Evolutionary conservation across 2,329 filamentous ascomycete genomes (phyloP).

Genomic region (Blastomyces parvus): DNA sequence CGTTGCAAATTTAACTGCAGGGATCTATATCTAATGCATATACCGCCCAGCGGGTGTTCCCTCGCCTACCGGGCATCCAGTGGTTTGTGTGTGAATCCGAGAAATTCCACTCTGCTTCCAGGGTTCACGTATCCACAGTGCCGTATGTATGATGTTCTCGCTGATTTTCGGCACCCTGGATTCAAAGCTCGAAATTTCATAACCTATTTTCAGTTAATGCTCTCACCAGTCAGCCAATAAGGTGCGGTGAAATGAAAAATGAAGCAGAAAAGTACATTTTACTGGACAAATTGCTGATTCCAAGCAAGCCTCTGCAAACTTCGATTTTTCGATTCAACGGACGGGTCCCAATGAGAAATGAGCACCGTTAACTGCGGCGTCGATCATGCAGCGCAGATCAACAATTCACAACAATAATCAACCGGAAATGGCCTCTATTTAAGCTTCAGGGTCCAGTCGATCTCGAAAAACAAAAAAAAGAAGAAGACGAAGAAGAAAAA

Average conservation of each 20-base stretch:
- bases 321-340: background rate
- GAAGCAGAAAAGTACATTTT: background rate
- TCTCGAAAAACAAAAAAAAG: background rate
- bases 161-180: slow-evolving; percentile 2
- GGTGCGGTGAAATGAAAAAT: background rate
- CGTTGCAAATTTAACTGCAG: background rate
- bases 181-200: background rate
- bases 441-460: slow-evolving; percentile 7
- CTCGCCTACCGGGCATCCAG: background rate
- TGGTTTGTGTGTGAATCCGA: background rate
- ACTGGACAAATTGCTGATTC: background rate
- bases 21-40: slow-evolving; percentile 2
- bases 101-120: slow-evolving; percentile 4
- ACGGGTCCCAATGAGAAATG: background rate
- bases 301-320: background rate
- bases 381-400: slow-evolving; percentile 1
- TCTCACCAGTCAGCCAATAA: background rate
- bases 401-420: slow-evolving; percentile 3
- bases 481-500: background rate
- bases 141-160: background rate
- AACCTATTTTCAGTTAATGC: slow-evolving; percentile 1
- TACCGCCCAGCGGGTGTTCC: slow-evolving; percentile 5
- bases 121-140: background rate
- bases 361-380: background rate
- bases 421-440: background rate